Conservation (phyloP, 768 basidiomycete genomes). For the Suillus americanus region DNA sequence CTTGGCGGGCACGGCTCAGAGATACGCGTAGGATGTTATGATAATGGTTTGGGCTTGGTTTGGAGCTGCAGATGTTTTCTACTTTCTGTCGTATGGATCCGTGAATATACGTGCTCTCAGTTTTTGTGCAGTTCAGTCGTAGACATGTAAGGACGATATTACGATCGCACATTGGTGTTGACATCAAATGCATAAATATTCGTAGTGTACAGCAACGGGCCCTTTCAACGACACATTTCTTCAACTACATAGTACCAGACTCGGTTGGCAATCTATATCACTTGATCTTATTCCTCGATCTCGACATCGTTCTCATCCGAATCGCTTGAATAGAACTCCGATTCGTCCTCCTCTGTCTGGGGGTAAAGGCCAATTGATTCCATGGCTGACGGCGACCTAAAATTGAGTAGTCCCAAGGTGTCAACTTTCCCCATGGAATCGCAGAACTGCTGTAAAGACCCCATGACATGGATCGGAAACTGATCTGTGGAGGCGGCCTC, state of each 20-base stretch:
- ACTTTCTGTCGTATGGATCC: background rate
- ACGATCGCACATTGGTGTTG: background rate
- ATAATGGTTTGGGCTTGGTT: background rate
- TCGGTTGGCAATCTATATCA: background rate
- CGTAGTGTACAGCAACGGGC: background rate
- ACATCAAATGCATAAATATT: background rate
- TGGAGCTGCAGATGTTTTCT: background rate
- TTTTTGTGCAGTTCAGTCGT: background rate
- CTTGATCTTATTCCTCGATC: background rate
- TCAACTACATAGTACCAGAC: background rate
- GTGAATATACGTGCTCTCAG: background rate
- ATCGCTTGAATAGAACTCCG: background rate
- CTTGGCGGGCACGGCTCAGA: background rate
- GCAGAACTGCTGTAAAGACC: background rate
- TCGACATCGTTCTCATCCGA: background rate
- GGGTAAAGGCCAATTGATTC: background rate
- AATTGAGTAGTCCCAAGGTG: conserved; percentile 2
- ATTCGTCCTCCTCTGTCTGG: conserved; percentile 1
- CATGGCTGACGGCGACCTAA: background rate
- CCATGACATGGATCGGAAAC: conserved; percentile 1
- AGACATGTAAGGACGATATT: background rate
- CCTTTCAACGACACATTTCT: background rate
- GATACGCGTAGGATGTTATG: background rate
- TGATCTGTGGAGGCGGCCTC: background rate
- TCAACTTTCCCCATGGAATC: background rate